Evolutionary conservation across 257 asterid genomes (phyloP).

Genomic region (Solanum ossicruentum): DNA sequence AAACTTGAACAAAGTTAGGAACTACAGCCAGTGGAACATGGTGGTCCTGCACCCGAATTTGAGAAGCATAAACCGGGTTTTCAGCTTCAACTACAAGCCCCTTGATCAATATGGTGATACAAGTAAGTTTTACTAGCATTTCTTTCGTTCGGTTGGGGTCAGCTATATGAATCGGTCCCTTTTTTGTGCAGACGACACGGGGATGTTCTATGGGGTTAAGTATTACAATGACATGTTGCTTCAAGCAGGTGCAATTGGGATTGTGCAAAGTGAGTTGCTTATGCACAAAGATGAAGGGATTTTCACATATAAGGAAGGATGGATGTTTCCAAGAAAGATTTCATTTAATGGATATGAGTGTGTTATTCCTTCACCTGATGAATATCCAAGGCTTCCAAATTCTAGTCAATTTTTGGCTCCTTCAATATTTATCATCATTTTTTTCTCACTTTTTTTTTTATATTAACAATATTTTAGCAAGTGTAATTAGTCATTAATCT

Average conservation of each 20-base stretch:
- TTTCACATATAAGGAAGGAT: conserved; percentile 55
- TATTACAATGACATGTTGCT: conserved; percentile 65
- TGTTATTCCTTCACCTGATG: conserved; percentile 59
- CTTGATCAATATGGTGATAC: conserved; percentile 43
- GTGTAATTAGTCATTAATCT: neutral
- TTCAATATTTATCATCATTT: neutral
- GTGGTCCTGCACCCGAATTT: conserved; percentile 72
- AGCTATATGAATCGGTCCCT: neutral
- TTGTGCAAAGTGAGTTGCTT: conserved; percentile 66
- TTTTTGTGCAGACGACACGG: conserved; percentile 44
- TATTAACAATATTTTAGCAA: neutral
- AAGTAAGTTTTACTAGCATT: conserved; percentile 25
- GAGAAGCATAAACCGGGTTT: conserved; percentile 36
- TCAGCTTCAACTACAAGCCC: conserved; percentile 80
- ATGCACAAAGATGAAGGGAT: conserved; percentile 31
- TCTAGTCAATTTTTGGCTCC: conserved; percentile 3
- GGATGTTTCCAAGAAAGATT: conserved; percentile 72
- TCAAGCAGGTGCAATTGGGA: conserved; percentile 49
- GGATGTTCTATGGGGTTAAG: conserved; percentile 56
- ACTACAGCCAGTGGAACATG: conserved; percentile 61
- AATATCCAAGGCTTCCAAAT: conserved; percentile 52
- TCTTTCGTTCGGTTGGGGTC: neutral
- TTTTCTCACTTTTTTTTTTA: conserved; percentile 1
- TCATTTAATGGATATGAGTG: conserved; percentile 65
- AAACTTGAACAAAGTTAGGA: conserved; percentile 39